These are phyloP conservation scores for Oenanthe javanica DNA, from an alignment of 140 eudicot species.

Conservation along the genomic window DNA sequence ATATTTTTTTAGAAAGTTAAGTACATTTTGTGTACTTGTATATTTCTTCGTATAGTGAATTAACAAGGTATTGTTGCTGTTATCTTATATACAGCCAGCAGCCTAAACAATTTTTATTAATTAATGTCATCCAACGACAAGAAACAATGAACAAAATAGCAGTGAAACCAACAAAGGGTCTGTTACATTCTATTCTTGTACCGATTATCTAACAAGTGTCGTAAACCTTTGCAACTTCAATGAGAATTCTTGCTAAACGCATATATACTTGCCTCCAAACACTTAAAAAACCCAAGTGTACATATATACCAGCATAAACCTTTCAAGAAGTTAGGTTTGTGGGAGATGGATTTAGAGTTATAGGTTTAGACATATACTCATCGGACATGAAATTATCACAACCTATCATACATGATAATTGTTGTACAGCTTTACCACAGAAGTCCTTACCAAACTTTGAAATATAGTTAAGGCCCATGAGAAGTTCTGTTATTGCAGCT, in stretches of 20 bases:
- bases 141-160: no score
- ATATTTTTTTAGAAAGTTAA: no score
- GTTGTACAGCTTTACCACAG: constrained; percentile 29
- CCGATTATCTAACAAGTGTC: no score
- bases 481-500: constrained; percentile 67
- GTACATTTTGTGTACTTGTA: no score
- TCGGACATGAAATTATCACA: neutral
- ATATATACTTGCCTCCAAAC: neutral
- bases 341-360: neutral
- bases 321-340: neutral
- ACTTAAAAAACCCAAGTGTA: neutral
- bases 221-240: neutral
- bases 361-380: neutral
- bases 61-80: no score
- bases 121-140: no score
- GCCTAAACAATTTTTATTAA: no score
- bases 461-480: constrained; percentile 76
- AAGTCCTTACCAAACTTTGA: constrained; percentile 35
- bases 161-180: no score
- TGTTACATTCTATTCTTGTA: no score
- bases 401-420: constrained; percentile 16
- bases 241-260: neutral
- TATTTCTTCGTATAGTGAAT: no score
- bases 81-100: no score
- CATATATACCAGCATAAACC: neutral